Base-by-base conservation (phyloP, 2,329 filamentous ascomycete genomes). In the Pseudogymnoascus sp. region DNA sequence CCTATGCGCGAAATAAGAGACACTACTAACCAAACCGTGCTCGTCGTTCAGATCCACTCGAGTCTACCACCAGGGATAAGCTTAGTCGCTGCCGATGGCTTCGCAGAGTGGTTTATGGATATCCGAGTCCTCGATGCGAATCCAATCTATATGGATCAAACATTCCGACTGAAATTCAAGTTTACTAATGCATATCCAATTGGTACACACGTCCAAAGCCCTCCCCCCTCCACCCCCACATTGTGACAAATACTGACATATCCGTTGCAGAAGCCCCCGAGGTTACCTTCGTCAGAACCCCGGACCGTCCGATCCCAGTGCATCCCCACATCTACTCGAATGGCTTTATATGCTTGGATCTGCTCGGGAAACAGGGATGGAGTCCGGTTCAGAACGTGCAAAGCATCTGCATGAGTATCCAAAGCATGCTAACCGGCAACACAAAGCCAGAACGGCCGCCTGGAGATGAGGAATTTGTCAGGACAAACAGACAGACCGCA, bases 251-350 rank as follows among this genome's bases (percentile, higher is more conserved):
- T 37, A 24, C 60, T 46, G 19, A 37, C 61, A 19, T 24, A 37
- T 64, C 26, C 6, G 53, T 61, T 28, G 53, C 70, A 96, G 93
- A 97, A 79, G 89, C 95, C 0, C 95, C 95, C 24, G 95, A 99
- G 81, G 95, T 98, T 68, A 89, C 90, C 63, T 99, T 99, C 73
- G 82, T 91, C 62, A 81, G 86, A 70, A 78, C 84, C 61, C 75
- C 84, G 35, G 79, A 83, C 69, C 83, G 85, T 50, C 82, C 83
- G 38, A 93, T 99, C 70, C 95, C 95, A 0, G 93, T 96, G 75
- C 95, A 99, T 72, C 95, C 95, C 2, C 95, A 99, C 78, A 90
- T 99, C 76, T 99, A 99, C 79, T 95, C 90, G 70, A 99, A 99
- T 76, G 95, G 95, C 70, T 96, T 98, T 75, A 99, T 99, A 73